Conservation (phyloP, 2,329 filamentous ascomycete genomes). For the Penicillium frequentans region DNA sequence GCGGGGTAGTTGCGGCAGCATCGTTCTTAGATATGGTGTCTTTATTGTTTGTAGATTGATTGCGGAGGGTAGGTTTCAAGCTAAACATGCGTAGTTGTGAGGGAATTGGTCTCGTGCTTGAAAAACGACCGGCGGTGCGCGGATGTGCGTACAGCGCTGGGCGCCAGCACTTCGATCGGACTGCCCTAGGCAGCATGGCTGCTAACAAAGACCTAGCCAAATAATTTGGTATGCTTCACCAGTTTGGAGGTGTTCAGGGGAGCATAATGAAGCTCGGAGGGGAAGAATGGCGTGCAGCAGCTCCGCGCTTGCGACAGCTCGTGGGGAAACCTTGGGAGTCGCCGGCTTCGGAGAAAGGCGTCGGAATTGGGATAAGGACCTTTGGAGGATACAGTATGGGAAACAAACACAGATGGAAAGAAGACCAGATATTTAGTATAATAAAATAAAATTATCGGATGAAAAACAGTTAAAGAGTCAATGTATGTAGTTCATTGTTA, state of each 20-base stretch:
- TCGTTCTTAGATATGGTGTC: slow-evolving; percentile 12
- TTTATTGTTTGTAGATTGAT: slow-evolving; percentile 19
- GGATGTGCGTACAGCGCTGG: slow-evolving; percentile 27
- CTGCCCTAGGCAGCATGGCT: slow-evolving; percentile 41
- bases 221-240: neutral
- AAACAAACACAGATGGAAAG: neutral
- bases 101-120: slow-evolving; percentile 23
- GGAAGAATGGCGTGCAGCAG: slow-evolving; percentile 12
- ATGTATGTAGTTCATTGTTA: neutral
- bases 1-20: slow-evolving; percentile 6
- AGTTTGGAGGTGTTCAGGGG: slow-evolving; percentile 17
- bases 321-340: slow-evolving; percentile 21
- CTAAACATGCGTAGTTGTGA: slow-evolving; percentile 33
- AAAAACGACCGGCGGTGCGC: slow-evolving; percentile 25
- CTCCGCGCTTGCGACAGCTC: slow-evolving; percentile 15
- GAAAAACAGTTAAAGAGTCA: neutral
- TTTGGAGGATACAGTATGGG: neutral
- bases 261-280: slow-evolving; percentile 23
- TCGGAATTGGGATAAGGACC: neutral
- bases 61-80: slow-evolving; percentile 23
- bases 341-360: slow-evolving; percentile 38
- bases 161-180: slow-evolving; percentile 36
- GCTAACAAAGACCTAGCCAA: slow-evolving; percentile 1
- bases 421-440: neutral
- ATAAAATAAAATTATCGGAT: neutral